Conservation (phyloP, 2,329 filamentous ascomycete genomes). For the Ophiostoma sp. region DNA sequence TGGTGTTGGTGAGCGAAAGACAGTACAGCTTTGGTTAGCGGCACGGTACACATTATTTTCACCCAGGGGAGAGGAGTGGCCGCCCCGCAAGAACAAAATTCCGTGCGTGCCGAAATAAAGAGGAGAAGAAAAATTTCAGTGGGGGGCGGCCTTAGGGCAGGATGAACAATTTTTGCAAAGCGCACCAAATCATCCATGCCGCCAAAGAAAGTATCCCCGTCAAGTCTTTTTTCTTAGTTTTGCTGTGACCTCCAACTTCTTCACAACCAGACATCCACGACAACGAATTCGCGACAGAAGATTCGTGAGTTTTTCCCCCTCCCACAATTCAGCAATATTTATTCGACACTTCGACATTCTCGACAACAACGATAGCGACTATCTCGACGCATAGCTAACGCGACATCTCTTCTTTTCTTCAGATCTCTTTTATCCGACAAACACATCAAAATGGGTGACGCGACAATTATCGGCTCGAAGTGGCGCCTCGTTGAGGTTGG, state of each 20-base stretch:
- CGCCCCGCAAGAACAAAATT: slow-evolving; percentile 27
- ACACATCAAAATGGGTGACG: slow-evolving; percentile 74
- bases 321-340: not conserved
- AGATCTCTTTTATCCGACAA: slow-evolving; percentile 23
- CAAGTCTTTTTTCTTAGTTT: slow-evolving; percentile 25
- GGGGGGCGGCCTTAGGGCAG: slow-evolving; percentile 30
- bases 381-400: slow-evolving; percentile 19
- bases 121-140: slow-evolving; percentile 25
- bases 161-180: slow-evolving; percentile 30
- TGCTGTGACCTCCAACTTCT: slow-evolving; percentile 26
- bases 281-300: slow-evolving; percentile 27
- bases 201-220: slow-evolving; percentile 26
- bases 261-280: slow-evolving; percentile 29
- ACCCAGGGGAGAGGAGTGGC: too few species aligned
- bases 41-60: not conserved
- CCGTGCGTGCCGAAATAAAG: slow-evolving; percentile 17
- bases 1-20: not conserved
- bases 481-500: slow-evolving; percentile 99
- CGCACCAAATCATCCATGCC: slow-evolving; percentile 30
- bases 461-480: slow-evolving; percentile 76
- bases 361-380: not conserved
- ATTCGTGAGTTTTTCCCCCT: slow-evolving; percentile 27
- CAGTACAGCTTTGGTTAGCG: not conserved
- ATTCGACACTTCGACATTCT: not conserved
- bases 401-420: slow-evolving; percentile 9